Base-by-base conservation (phyloP, 2,329 filamentous ascomycete genomes). In the Fusarium mangiferae region DNA sequence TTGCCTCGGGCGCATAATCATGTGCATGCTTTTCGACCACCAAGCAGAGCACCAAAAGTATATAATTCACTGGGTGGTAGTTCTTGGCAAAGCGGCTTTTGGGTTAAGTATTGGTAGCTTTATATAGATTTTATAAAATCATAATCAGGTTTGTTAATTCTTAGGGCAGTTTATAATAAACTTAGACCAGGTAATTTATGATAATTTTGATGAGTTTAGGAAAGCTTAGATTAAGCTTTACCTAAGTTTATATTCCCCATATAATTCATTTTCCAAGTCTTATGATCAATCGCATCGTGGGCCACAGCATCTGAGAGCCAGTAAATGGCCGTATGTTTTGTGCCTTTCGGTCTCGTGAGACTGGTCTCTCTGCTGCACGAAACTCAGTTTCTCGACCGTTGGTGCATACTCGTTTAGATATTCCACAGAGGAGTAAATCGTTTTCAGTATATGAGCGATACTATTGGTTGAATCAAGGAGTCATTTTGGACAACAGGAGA, bases 1-100 rank as follows among this genome's bases (percentile, higher is more conserved):
- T 2, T 20, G 1, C 0, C 9, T 36, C 1, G 8, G 30, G 5
- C 17, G 30, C 0, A 35, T 51, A 0, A 4, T 51, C 1, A 7
- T 52, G 5, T 33, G 48, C 1, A 52, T 36, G 33, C 4, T 26
- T 0, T 52, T 36, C 2, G 22, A 26, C 5, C 28, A 33, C 28
- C 11, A 18, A 2, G 4, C 4, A 3, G 46, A 35, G 30, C 22
- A 14, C 3, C 4, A 18, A 0, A n/a, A 1, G 2, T 14, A 7
- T 30, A 33, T 51, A 24, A 2, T 35, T 33, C 5, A 7, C 10
- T 2, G 12, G 3, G 6, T n/a, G 0, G 6, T 35, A 17, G 8
- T 11, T 36, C 6, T 26, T 3, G 17, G 33, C 1, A 35, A 26
- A 24, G 30, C 18, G 13, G 13, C 2, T 20, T 20, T 26, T 10